Evolutionary conservation across 108 stramenopile genomes (phyloP).

Genomic region (Cyclotella cryptica): DNA sequence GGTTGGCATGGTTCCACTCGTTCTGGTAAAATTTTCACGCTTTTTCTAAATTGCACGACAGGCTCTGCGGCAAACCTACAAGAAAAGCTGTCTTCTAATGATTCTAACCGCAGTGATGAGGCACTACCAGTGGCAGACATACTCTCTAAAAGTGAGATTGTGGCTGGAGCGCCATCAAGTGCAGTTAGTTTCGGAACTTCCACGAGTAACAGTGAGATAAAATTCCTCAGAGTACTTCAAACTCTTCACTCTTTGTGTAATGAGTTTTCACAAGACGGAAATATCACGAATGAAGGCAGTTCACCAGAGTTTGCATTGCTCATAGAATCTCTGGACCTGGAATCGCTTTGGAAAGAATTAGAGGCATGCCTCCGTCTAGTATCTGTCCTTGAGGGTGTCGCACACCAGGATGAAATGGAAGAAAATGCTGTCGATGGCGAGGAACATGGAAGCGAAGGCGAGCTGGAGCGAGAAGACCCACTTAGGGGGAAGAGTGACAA

Average conservation of each 20-base stretch:
- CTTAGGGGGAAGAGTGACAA: constrained; percentile 48
- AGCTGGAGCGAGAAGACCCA: constrained; percentile 33
- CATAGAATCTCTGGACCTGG: constrained; percentile 74
- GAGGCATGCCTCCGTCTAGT: constrained; percentile 76
- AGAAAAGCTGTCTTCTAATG: constrained; percentile 9
- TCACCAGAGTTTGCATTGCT: constrained; percentile 66
- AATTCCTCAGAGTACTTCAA: constrained; percentile 91
- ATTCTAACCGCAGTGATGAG: neutral
- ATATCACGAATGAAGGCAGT: constrained; percentile 52
- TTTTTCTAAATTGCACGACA: neutral
- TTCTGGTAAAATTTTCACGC: neutral
- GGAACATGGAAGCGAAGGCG: constrained; percentile 20
- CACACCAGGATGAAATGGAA: constrained; percentile 65
- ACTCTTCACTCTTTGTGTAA: constrained; percentile 78
- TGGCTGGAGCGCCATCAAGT: constrained; percentile 64
- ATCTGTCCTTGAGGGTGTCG: constrained; percentile 89
- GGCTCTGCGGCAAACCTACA: constrained; percentile 46
- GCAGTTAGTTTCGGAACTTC: constrained; percentile 76
- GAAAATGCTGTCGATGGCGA: constrained; percentile 46
- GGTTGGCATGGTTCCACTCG: neutral
- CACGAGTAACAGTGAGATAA: constrained; percentile 88
- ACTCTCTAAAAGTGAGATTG: constrained; percentile 26
- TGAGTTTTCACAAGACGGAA: constrained; percentile 59
- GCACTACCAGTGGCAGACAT: neutral
- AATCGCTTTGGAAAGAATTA: constrained; percentile 84